These are phyloP conservation scores for Moesziomyces parantarcticus DNA, from an alignment of 1,284 basidiomycete genomes.

Conservation along the genomic window DNA sequence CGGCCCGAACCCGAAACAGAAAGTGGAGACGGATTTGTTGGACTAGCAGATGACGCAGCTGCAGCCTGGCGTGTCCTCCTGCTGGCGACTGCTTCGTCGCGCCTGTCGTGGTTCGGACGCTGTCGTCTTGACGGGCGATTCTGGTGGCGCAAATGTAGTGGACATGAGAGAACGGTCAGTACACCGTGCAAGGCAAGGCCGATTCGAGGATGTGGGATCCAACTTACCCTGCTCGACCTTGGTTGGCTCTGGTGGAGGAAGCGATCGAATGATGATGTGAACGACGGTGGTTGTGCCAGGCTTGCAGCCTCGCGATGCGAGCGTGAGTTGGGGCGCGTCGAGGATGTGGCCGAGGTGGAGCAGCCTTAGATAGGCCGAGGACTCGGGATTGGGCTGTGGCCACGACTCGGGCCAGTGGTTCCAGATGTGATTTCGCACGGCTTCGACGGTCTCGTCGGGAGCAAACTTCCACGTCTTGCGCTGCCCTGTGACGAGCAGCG, in stretches of 20 bases:
- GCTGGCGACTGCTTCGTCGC: conserved; percentile 1
- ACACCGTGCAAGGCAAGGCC: too few relatives aligned
- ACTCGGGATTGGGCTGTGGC: conserved; percentile 40
- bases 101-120: not conserved
- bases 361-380: conserved; percentile 25
- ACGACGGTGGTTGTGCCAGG: conserved; percentile 36
- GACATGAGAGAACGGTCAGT: not conserved
- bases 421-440: conserved; percentile 25
- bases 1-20: too few relatives aligned
- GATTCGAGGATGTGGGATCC: not conserved
- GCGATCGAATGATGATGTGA: conserved; percentile 29
- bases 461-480: conserved; percentile 37
- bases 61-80: conserved; percentile 32
- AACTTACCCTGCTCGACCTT: conserved; percentile 25
- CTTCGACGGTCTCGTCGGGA: conserved; percentile 17
- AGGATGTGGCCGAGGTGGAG: conserved; percentile 46
- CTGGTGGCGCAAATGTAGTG: not conserved
- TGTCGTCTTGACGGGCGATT: conserved; percentile 14
- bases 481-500: conserved; percentile 33
- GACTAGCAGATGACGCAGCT: conserved; percentile 41
- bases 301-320: conserved; percentile 35
- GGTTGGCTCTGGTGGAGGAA: conserved; percentile 29
- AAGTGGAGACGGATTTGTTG: not conserved
- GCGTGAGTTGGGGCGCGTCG: conserved; percentile 23
- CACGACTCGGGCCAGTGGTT: conserved; percentile 35